Evolutionary conservation across 371 early-diverging fungal species (phyloP), one percentile per base, ranked within the genome.

Genomic region (Mortierella sp.): DNA sequence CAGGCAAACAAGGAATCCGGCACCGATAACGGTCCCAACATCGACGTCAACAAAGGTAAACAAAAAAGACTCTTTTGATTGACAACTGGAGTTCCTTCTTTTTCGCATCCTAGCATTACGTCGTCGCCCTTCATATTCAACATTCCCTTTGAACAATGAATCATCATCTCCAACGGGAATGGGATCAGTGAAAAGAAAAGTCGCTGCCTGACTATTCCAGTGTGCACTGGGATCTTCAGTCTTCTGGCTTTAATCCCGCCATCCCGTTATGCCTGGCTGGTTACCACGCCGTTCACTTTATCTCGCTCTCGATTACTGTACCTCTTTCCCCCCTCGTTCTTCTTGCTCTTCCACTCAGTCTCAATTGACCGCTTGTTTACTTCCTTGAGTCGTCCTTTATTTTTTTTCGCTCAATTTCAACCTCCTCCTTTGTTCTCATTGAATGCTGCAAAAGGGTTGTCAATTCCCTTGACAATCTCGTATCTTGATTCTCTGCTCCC

Each of bases 1-100:
- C 80, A 70, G 76, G 14, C 47, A 24, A 66, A 44, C 31, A 72
- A 76, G 67, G 80, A 75, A 76, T 68, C 69, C 14, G 67, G 69
- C 31, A 24, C 44, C 2, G 34, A 48, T 47, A 48, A 24, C 19
- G 26, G 13, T 24, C 61, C 65, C 61, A 58, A 58, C 13, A 44
- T 72, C 37, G 41, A 66, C 10, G 66, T 66, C 53, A 55, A 68
- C 24, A 63, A 61, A 76, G 73, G 80, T 75, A 72, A 68, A 16
- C 34, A 26, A 39, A 3, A 24, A 1, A 29, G 11, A 11, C 11
- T 29, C 29, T 29, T 10, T 26, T 13, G 45, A 13, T 48, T 34
- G 3, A 37, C 10, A 5, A 22, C 40, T 2, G n/a, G 5, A 22
- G 5, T 10, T 24, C 43, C 8, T 24, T 53, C 19, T 41, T 39